Evolutionary conservation across 352 stramenopile genomes (phyloP).

Genomic region (Phytophthora crassamura): DNA sequence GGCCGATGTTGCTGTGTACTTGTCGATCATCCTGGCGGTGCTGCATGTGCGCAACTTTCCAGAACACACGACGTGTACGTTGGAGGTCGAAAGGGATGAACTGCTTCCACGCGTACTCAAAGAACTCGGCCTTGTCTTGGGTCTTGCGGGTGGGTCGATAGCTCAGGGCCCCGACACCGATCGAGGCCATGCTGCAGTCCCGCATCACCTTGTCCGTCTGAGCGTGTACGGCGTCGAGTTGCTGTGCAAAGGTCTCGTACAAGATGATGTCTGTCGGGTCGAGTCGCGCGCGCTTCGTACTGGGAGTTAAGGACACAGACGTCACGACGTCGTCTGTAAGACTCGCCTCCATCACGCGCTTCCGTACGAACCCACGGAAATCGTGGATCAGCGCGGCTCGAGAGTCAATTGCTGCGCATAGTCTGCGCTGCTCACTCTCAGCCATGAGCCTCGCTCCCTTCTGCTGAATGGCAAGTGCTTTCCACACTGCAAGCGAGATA

Average conservation of each 20-base stretch:
- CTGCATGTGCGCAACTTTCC: slow-evolving; percentile 12
- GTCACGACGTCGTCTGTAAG: background rate
- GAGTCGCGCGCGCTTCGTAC: background rate
- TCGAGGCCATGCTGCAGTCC: slow-evolving; percentile 9
- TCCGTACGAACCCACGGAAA: slow-evolving; percentile 7
- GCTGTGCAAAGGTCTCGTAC: slow-evolving; percentile 8
- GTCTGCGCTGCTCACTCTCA: slow-evolving; percentile 14
- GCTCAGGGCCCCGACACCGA: background rate
- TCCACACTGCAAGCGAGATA: slow-evolving; percentile 17
- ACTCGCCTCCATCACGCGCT: slow-evolving; percentile 3
- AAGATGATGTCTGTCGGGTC: slow-evolving; percentile 3
- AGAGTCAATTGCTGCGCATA: slow-evolving; percentile 4
- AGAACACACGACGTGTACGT: slow-evolving; percentile 7
- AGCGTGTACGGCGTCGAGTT: slow-evolving; percentile 13
- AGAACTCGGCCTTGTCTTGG: slow-evolving; percentile 1
- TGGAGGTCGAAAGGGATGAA: slow-evolving; percentile 5
- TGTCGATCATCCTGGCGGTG: slow-evolving; percentile 13
- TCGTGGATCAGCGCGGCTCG: slow-evolving; percentile 11
- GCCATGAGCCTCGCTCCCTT: slow-evolving; percentile 5
- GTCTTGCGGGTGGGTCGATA: slow-evolving; percentile 8
- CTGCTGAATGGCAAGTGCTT: slow-evolving; percentile 18
- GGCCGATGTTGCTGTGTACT: background rate
- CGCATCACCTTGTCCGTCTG: slow-evolving; percentile 19
- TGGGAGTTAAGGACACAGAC: background rate
- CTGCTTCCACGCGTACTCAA: slow-evolving; percentile 16